phyloP scores from a whole-genome alignment of 345 rosid species.

The Acer negundo region DNA sequence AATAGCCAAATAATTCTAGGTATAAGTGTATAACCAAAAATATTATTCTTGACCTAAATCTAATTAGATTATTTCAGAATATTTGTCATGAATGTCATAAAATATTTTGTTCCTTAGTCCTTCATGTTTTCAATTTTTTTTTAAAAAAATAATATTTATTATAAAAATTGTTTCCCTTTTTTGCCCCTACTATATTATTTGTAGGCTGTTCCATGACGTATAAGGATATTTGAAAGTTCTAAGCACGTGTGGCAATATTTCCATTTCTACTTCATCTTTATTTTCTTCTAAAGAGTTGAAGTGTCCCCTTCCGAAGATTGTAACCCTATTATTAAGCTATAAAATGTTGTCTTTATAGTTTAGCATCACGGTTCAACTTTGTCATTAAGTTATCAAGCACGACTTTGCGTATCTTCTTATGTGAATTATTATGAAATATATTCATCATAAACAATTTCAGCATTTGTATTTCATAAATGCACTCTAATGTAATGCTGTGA shows the following conservation, averaged over 20 bases:
- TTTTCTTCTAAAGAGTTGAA: background rate
- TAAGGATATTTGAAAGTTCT: background rate
- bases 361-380: background rate
- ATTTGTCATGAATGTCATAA: background rate
- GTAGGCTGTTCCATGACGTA: too few relatives aligned
- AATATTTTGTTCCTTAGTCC: background rate
- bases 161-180: background rate
- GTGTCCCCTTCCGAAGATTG: background rate
- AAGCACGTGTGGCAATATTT: background rate
- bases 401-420: background rate
- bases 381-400: background rate
- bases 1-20: background rate
- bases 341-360: background rate
- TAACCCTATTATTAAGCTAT: background rate
- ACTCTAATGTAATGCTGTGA: background rate
- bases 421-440: background rate
- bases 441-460: background rate
- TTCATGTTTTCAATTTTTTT: background rate
- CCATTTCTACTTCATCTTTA: background rate
- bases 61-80: background rate
- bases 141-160: background rate
- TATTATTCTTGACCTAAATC: background rate
- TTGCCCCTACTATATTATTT: too few relatives aligned
- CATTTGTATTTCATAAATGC: background rate
- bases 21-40: constrained; percentile 4